Percentiles rank a stretch among this genome's conserved stretches.
phyloP scores from a whole-genome alignment of 1,284 basidiomycete genomes.

The Moesziomyces sp. region DNA sequence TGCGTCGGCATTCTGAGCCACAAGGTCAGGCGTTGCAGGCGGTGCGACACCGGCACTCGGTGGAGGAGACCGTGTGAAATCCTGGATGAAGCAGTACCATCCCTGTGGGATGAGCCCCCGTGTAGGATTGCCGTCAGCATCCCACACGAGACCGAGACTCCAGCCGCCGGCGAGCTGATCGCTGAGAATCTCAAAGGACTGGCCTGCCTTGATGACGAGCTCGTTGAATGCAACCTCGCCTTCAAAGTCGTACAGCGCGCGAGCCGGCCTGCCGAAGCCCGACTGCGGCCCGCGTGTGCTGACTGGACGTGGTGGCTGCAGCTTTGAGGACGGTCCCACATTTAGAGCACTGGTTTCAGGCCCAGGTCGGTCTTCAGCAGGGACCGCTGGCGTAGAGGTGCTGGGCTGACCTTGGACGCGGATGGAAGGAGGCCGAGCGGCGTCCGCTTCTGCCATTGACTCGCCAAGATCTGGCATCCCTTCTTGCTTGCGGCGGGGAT shows the following conservation, averaged over 20 bases:
- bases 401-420: slow-evolving; percentile 7
- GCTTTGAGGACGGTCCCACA: slow-evolving; percentile 1
- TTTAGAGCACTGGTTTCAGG: background rate
- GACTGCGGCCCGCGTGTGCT: slow-evolving; percentile 19
- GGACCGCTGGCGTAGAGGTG: background rate
- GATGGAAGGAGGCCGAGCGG: slow-evolving; percentile 16
- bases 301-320: slow-evolving; percentile 9
- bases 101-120: slow-evolving; percentile 56
- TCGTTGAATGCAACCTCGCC: slow-evolving; percentile 59
- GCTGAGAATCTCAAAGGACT: slow-evolving; percentile 56
- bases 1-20: background rate
- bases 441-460: slow-evolving; percentile 1
- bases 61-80: slow-evolving; percentile 47
- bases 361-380: background rate
- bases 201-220: slow-evolving; percentile 46
- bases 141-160: slow-evolving; percentile 53
- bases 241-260: slow-evolving; percentile 56
- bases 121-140: slow-evolving; percentile 28
- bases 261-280: slow-evolving; percentile 47
- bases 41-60: slow-evolving; percentile 10
- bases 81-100: slow-evolving; percentile 55
- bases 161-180: slow-evolving; percentile 56
- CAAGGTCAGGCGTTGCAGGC: slow-evolving; percentile 3
- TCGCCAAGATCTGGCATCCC: background rate
- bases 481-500: background rate